Evolutionary conservation across 805 yeast species (phyloP), one percentile per base, ranked within the genome.

Genomic region (Metschnikowia borealis): DNA sequence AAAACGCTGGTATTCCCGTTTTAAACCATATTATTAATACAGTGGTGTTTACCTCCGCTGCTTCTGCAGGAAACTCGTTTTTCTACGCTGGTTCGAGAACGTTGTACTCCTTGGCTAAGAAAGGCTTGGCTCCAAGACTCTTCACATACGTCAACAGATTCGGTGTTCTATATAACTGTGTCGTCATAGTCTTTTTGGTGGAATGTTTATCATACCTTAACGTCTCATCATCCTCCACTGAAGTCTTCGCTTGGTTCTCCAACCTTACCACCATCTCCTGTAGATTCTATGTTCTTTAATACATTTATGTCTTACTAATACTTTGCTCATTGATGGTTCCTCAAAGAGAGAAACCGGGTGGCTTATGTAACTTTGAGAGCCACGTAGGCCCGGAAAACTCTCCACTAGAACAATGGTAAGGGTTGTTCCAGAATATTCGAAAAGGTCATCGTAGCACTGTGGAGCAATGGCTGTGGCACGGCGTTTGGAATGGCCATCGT

Each of bases 1-100:
- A 76, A 67, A 76, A 74, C 49, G 69, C 88, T 60, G 78, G 80
- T 1, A 85, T 89, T 48, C 79, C 72, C 33, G 84, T 79, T 0
- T 71, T 89, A 44, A 95, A 95, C 32, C 80, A 84, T 61, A 76
- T 89, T 53, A 89, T 90, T 50, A 90, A 90, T 66, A 94, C 81
- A 1, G 79, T 88, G 31, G 76, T 89, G 49, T 74, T 89, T 48
- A 74, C 88, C 5, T 81, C 86, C 41, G 86, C 85, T 11, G 69
- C 73, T 18, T 70, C 75, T 6, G 73, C 57, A 4, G 61, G 61
- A 10, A 58, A 58, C 52, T 55, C 61, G 20, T 58, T 54, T 23
- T 53, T 56, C 46, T 58, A 58, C 44, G 61, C 60, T 38, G 53
- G 57, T 39, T 43, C 60, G 20, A 54, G 61, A 54, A 53, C 56